Base-by-base conservation (phyloP, 2,329 filamentous ascomycete genomes). In the Diaporthe eres region DNA sequence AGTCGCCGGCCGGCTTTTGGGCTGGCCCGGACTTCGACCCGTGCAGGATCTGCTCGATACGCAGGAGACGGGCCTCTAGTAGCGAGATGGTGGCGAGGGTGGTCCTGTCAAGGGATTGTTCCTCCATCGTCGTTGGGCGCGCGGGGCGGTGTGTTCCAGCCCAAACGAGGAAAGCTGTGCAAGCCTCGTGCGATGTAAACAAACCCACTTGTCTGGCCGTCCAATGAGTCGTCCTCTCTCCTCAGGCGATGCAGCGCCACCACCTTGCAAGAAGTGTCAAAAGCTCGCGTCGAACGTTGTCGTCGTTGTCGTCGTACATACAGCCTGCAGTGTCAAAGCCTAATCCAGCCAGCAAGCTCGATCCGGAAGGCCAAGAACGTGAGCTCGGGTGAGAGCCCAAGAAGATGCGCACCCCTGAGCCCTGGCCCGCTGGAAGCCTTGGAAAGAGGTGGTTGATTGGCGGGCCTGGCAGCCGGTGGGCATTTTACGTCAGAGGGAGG, bases 41-140 rank as follows among this genome's bases (percentile, higher is more conserved):
- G 79, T 89, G 87, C 60, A 92, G 85, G 3, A 92, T 82, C 78
- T 92, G 90, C 79, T 92, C 91, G 75, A 92, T 85, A 61, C 90
- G 89, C 22, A 87, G 83, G 15, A 92, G 86, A n/a, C 91, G 90
- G 70, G 88, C 85, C 80, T 92, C 90, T 49, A 92, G 86, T 37
- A 92, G 85, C 57, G 85, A 86, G 76, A 92, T 86, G 1, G 90
- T 92, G 47, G 87, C 85, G 12, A 91, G 83, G 1, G 89, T 87
- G 5, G 89, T 90, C 72, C 87, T 84, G 80, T 91, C 89, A 34
- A 90, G 82, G 10, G 84, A 82, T 77, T 79, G 75, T 76, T 82
- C 82, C 53, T 77, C 75, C 75, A 76, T 77, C 5, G 70, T 75
- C 25, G 31, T 42, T 22, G 22, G 67, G 53, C 25, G 53, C 22